Conservation (phyloP, 2,329 filamentous ascomycete species). For the Eutypella sp. region DNA sequence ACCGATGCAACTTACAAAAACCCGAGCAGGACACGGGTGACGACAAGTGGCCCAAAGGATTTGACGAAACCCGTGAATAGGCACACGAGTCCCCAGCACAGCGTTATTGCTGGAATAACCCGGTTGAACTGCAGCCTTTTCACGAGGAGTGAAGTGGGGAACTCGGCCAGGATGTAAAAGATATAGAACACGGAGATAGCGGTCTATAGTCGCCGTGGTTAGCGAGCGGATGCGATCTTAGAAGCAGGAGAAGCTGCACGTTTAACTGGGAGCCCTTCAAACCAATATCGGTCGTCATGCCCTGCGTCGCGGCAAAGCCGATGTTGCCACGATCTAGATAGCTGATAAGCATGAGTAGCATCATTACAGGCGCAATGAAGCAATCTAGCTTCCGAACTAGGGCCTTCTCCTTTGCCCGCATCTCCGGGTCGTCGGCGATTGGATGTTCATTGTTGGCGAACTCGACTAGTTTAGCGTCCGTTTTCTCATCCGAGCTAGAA, state of each 20-base stretch:
- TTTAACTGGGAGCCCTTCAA: constrained; percentile 16
- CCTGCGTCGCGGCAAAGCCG: constrained; percentile 21
- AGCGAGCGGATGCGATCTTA: background rate
- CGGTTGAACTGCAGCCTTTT: constrained; percentile 21
- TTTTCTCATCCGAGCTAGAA: constrained; percentile 1
- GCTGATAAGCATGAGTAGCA: constrained; percentile 16
- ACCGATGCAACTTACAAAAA: constrained; percentile 16
- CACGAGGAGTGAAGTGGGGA: constrained; percentile 18
- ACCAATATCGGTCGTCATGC: constrained; percentile 16
- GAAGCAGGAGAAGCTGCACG: constrained; percentile 1
- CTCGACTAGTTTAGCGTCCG: constrained; percentile 2
- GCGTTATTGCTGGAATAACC: constrained; percentile 16
- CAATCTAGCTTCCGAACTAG: constrained; percentile 12
- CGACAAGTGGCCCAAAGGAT: constrained; percentile 19
- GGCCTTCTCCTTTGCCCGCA: constrained; percentile 6
- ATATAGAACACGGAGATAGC: constrained; percentile 21
- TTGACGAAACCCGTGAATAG: constrained; percentile 22
- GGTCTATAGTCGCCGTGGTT: constrained; percentile 17
- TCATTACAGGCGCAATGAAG: constrained; percentile 12
- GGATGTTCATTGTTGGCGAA: constrained; percentile 1
- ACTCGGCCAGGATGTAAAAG: constrained; percentile 22
- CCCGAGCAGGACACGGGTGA: constrained; percentile 22
- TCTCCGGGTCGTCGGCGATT: background rate
- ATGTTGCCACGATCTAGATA: constrained; percentile 22
- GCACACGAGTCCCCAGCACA: constrained; percentile 24